phyloP scores from a whole-genome alignment of 331 rosid genomes.

The Quercus lobata region DNA sequence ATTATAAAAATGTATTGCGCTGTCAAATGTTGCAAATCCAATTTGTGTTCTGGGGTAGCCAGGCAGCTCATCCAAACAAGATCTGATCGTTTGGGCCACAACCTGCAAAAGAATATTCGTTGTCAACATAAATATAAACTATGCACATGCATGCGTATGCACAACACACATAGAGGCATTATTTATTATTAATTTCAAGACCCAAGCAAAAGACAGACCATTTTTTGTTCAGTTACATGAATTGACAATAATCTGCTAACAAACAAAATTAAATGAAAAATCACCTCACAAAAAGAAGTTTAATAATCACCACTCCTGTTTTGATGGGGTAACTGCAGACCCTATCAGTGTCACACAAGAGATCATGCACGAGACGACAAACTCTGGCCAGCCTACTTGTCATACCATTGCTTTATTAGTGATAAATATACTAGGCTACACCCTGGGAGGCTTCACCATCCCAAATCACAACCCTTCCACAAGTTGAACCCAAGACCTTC shows the following conservation, averaged over 20 bases:
- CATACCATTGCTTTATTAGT: not conserved
- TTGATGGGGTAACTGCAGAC: not conserved
- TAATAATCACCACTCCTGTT: not conserved
- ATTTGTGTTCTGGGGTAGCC: slow-evolving; percentile 97
- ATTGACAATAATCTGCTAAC: not conserved
- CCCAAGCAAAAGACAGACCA: not conserved
- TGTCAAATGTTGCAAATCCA: slow-evolving; percentile 98
- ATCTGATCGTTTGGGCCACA: slow-evolving; percentile 84
- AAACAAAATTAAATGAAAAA: not conserved
- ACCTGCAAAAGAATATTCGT: slow-evolving; percentile 48
- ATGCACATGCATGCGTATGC: not conserved
- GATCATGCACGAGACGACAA: not conserved
- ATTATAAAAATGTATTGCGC: slow-evolving; percentile 93
- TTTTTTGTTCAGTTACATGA: not conserved
- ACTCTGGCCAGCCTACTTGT: not conserved
- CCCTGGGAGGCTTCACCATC: not conserved
- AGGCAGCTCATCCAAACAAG: slow-evolving; percentile 92
- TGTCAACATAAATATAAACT: slow-evolving; percentile 4
- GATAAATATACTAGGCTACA: not conserved
- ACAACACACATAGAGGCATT: not conserved
- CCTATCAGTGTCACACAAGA: not conserved
- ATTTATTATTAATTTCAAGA: slow-evolving; percentile 12
- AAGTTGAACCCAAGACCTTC: not conserved
- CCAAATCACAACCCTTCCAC: not conserved
- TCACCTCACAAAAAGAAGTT: not conserved